Conservation (phyloP, 805 yeast species). For the Cyberlindnera amylophila region DNA sequence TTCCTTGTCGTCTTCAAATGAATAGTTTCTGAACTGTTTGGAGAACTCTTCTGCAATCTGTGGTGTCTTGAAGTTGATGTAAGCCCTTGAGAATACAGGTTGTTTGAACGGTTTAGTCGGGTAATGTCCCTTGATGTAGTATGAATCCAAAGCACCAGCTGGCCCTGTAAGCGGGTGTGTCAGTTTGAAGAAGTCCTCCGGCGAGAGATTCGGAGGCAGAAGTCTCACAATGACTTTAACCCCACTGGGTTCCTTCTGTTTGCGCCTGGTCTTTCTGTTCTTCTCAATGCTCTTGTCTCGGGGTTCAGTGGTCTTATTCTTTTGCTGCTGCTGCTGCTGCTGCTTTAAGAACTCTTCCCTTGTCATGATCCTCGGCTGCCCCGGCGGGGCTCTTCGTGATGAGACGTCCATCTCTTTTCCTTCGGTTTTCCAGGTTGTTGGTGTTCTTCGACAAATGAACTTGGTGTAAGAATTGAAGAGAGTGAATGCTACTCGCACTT, state of each 20-base stretch:
- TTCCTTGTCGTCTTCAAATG: constrained; percentile 26
- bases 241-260: constrained; percentile 5
- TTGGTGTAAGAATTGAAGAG: not conserved
- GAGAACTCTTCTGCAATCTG: constrained; percentile 29
- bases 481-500: no score
- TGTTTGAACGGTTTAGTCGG: constrained; percentile 36
- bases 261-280: not conserved
- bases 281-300: not conserved
- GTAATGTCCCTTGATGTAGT: constrained; percentile 41
- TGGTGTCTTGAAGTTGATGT: constrained; percentile 33
- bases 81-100: constrained; percentile 40
- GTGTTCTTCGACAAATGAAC: no score
- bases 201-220: constrained; percentile 39
- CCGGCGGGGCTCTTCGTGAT: constrained; percentile 10
- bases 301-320: not conserved
- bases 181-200: constrained; percentile 28
- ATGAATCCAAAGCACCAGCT: constrained; percentile 20
- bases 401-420: constrained; percentile 11
- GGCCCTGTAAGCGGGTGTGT: constrained; percentile 17
- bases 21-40: constrained; percentile 17
- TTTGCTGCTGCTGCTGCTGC: constrained; percentile 3
- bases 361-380: constrained; percentile 4
- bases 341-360: constrained; percentile 11
- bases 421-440: no score
- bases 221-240: constrained; percentile 35